phyloP scores from a whole-genome alignment of 2,329 filamentous ascomycete genomes.

The Cercospora sesami region DNA sequence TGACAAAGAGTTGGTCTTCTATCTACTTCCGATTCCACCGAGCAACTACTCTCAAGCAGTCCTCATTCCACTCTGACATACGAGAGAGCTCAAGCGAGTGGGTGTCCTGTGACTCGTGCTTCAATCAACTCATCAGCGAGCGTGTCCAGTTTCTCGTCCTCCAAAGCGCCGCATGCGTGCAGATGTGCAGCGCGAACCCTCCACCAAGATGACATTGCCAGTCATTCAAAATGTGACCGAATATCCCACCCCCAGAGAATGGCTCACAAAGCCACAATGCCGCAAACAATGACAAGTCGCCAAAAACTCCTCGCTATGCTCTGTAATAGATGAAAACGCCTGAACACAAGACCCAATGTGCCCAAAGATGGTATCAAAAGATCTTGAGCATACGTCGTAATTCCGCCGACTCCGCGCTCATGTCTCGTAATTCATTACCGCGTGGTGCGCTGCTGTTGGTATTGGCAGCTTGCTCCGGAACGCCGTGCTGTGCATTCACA shows the following conservation, averaged over 20 bases:
- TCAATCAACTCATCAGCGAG: constrained; percentile 7
- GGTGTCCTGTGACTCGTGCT: background rate
- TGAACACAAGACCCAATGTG: constrained; percentile 10
- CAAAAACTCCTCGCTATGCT: constrained; percentile 24
- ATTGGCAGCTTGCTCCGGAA: constrained; percentile 17
- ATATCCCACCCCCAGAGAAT: constrained; percentile 1
- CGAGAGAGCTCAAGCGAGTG: constrained; percentile 4
- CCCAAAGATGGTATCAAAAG: constrained; percentile 27
- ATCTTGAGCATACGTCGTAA: constrained; percentile 44
- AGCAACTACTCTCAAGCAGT: background rate
- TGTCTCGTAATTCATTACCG: constrained; percentile 29
- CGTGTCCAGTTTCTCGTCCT: background rate
- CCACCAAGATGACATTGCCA: constrained; percentile 3
- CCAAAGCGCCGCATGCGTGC: background rate
- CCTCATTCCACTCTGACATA: background rate
- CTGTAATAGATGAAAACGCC: constrained; percentile 4
- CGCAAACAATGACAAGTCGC: constrained; percentile 5
- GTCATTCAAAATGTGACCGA: background rate
- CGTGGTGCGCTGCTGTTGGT: constrained; percentile 14
- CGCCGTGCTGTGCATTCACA: constrained; percentile 20
- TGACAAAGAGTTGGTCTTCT: constrained; percentile 36
- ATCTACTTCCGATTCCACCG: constrained; percentile 18
- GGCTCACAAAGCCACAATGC: constrained; percentile 5
- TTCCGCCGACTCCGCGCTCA: constrained; percentile 43
- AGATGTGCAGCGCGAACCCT: background rate